phyloP scores from a whole-genome alignment of 225 moss, liverwort and hornwort genomes.

The Sphagnum contortum region DNA sequence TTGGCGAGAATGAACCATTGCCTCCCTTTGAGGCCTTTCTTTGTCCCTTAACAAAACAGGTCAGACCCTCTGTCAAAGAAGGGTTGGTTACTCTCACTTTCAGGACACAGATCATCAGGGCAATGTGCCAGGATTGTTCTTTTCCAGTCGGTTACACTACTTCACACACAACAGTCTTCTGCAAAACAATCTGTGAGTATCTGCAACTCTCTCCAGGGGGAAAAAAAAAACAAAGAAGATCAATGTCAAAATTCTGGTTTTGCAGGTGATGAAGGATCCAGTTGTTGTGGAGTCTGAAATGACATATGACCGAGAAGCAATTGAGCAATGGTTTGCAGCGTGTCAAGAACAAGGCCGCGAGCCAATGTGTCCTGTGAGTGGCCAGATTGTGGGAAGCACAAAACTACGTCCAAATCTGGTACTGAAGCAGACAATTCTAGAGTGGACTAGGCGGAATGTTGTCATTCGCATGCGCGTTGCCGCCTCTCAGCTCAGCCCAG shows the following conservation, averaged over 20 bases:
- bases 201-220: neutral
- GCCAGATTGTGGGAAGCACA: conserved; percentile 34
- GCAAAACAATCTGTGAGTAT: neutral
- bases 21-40: conserved; percentile 34
- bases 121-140: too few relatives aligned
- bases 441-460: conserved; percentile 37
- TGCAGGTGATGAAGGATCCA: conserved; percentile 50
- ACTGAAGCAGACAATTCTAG: conserved; percentile 37
- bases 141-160: too few relatives aligned
- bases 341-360: conserved; percentile 28
- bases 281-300: conserved; percentile 41
- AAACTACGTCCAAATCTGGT: conserved; percentile 36
- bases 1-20: conserved; percentile 19
- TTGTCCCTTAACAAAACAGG: conserved; percentile 40
- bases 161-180: too few relatives aligned
- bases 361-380: conserved; percentile 35
- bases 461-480: conserved; percentile 27
- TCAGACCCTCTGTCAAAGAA: neutral
- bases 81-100: too few relatives aligned
- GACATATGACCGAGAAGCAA: conserved; percentile 32
- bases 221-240: too few relatives aligned
- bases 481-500: conserved; percentile 18
- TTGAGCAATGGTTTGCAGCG: conserved; percentile 35
- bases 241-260: neutral
- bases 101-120: too few relatives aligned